These are phyloP conservation scores for Ballota nigra DNA, from an alignment of 257 asterid species.

Conservation along the genomic window DNA sequence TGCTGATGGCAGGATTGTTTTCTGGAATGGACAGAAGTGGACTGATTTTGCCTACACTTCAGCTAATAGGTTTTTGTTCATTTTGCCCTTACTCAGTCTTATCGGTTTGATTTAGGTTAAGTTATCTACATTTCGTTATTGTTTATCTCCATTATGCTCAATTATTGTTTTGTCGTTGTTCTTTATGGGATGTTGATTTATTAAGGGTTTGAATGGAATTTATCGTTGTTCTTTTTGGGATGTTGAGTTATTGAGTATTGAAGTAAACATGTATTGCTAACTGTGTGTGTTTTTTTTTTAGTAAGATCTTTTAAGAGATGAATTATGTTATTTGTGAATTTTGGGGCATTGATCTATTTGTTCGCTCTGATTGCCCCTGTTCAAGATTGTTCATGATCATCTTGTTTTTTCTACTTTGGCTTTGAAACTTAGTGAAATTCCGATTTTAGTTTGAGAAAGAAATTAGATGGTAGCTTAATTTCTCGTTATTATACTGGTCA, in stretches of 20 bases:
- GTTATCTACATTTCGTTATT: background rate
- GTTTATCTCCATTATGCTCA: too few relatives aligned
- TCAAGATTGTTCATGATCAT: background rate
- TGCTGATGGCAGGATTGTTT: conserved; percentile 74
- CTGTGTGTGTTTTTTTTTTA: too few relatives aligned
- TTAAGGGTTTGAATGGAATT: background rate
- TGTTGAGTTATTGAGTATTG: background rate
- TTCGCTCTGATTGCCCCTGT: background rate
- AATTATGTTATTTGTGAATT: background rate
- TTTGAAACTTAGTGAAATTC: background rate
- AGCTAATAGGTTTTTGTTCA: conserved; percentile 53
- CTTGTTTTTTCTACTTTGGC: background rate
- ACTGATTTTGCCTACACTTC: conserved; percentile 78
- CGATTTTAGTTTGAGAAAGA: background rate
- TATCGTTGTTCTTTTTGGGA: background rate
- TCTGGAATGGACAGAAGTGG: conserved; percentile 75
- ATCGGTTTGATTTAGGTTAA: background rate
- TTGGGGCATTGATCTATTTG: background rate
- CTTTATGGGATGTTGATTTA: background rate
- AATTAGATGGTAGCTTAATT: background rate
- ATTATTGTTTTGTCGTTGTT: too few relatives aligned
- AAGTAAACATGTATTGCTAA: background rate
- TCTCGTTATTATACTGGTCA: too few relatives aligned
- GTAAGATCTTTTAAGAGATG: too few relatives aligned
- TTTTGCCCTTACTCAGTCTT: background rate